phyloP scores from a whole-genome alignment of 441 rosid genomes.

The Erodium texanum region DNA sequence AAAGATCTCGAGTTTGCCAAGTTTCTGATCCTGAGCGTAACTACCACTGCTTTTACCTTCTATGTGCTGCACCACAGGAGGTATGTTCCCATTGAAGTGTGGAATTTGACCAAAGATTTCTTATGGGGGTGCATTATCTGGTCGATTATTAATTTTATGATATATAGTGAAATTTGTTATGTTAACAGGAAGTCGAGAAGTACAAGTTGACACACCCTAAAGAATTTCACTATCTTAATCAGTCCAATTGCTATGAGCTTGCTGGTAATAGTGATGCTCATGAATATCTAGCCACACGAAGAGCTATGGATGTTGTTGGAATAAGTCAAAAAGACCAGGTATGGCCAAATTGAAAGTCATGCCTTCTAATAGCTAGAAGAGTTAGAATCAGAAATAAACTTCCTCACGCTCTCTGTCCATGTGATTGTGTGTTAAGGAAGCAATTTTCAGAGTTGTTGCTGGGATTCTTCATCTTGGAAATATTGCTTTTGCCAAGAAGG shows the following conservation, averaged over 20 bases:
- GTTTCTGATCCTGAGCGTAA: slow-evolving; percentile 87
- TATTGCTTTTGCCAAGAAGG: slow-evolving; percentile 57
- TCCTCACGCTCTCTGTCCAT: slow-evolving; percentile 12
- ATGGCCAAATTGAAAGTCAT: slow-evolving; percentile 13
- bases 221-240: slow-evolving; percentile 84
- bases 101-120: slow-evolving; percentile 7
- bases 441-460: not conserved
- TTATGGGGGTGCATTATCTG: not conserved
- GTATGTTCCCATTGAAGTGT: slow-evolving; percentile 28
- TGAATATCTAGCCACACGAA: slow-evolving; percentile 76
- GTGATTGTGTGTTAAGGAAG: slow-evolving; percentile 32
- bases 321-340: slow-evolving; percentile 85
- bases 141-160: slow-evolving; percentile 10
- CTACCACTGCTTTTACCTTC: slow-evolving; percentile 94
- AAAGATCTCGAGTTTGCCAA: slow-evolving; percentile 96
- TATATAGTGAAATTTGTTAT: slow-evolving; percentile 8
- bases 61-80: slow-evolving; percentile 99
- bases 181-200: slow-evolving; percentile 65
- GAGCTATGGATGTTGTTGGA: slow-evolving; percentile 94
- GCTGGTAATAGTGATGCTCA: slow-evolving; percentile 67
- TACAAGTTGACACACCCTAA: slow-evolving; percentile 73
- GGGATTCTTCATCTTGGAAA: slow-evolving; percentile 41
- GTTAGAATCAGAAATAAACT: slow-evolving; percentile 5
- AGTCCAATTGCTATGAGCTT: slow-evolving; percentile 74
- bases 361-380: slow-evolving; percentile 11